Base-by-base conservation (phyloP, 208 protist genomes). In the Lotmaria passim region DNA sequence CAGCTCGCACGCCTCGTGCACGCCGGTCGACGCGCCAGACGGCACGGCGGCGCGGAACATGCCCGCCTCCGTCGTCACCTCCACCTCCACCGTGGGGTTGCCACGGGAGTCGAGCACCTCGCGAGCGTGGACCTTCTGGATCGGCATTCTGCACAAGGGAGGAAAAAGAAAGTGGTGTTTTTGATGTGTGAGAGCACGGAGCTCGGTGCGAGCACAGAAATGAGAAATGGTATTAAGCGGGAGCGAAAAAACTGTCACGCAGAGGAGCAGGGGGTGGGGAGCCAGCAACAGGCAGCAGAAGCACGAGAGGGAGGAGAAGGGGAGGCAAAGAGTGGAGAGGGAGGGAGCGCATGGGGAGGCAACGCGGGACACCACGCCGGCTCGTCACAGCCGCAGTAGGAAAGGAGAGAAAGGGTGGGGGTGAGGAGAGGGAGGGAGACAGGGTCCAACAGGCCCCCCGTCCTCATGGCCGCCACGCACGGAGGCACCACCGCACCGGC, bases 21-120 rank as follows among this genome's bases (percentile, higher is more conserved):
- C 87, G 71, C 99, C 99, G 34, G 98, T 99, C 23, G 98, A 99
- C 7, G 99, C 99, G 69, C 99, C 99, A 19, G 94, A 99, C 31
- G 99, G 99, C 19, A 99, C 98, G 28, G 96, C 96, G 17, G 96
- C 95, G 71, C 98, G 94, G 90, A 99, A 99, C 19, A 98, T 60
- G 52, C 97, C 97, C 21, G 89, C 58, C 21, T 88, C 93, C 46
- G 98, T 99, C 33, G 83, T 97, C 52, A 99, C 63, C 58, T 99
- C 98, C 26, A 99, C 98, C 83, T 99, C 89, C 12, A 96, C 89
- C 41, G 91, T 96, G 56, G 92, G 92, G 85, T 95, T 96, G 23
- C 92, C 92, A 39, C 92, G 87, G 43, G 92, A 97, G 82, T 97
- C 90, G 47, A 97, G 78, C 61, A 97, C 78, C 76, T 97, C 86